Evolutionary conservation across 148 eudicot genomes (phyloP).

Genomic region (Rhododendron mucronatum): DNA sequence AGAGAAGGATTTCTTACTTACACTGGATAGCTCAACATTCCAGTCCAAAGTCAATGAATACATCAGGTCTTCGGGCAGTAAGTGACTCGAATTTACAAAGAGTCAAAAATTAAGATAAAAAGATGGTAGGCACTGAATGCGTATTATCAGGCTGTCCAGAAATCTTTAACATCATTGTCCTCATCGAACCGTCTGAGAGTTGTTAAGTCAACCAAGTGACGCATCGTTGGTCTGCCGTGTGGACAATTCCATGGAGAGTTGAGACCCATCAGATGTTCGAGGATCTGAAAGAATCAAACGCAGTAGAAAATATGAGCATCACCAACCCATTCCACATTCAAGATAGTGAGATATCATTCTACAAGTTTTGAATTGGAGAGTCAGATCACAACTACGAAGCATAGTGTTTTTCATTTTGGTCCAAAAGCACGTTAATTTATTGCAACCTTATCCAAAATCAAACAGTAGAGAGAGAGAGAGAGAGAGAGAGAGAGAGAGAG

Average conservation of each 20-base stretch:
- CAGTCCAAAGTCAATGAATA: background rate
- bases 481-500: background rate
- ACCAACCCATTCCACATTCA: background rate
- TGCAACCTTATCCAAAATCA: background rate
- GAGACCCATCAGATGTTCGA: constrained; percentile 71
- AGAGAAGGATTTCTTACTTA: background rate
- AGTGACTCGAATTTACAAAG: background rate
- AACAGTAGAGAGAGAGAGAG: background rate
- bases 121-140: background rate
- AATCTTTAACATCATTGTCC: constrained; percentile 7
- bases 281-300: constrained; percentile 45
- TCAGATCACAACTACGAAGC: background rate
- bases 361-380: background rate
- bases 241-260: constrained; percentile 99
- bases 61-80: background rate
- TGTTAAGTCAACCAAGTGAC: constrained; percentile 76
- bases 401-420: background rate
- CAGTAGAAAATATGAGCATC: background rate
- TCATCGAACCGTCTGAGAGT: constrained; percentile 22
- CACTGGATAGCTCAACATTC: background rate
- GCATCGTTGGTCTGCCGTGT: constrained; percentile 98
- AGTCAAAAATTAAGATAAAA: background rate
- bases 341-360: background rate
- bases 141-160: constrained; percentile 3
- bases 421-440: background rate